These are phyloP conservation scores for Trametes coccinea DNA, from an alignment of 768 basidiomycete genomes.

Conservation along the genomic window DNA sequence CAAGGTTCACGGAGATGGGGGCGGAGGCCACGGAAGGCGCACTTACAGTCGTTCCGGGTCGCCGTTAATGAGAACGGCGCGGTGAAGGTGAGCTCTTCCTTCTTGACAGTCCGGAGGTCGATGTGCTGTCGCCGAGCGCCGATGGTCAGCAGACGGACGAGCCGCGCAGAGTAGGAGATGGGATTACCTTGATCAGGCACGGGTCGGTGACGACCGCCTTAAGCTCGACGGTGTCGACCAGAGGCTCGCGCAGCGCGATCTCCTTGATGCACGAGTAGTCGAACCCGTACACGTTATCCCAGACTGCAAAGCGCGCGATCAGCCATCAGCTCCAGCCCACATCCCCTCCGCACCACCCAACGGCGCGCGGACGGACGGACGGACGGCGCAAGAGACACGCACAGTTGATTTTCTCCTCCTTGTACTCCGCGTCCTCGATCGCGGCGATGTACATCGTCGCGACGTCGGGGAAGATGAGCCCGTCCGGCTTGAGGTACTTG, in stretches of 20 bases:
- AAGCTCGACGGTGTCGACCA: constrained; percentile 98
- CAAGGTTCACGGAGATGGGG: background rate
- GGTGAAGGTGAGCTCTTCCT: constrained; percentile 90
- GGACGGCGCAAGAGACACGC: constrained; percentile 36
- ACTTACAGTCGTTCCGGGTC: constrained; percentile 88
- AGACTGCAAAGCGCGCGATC: constrained; percentile 57
- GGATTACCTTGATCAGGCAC: constrained; percentile 74
- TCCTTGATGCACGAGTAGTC: constrained; percentile 99
- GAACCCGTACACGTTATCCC: constrained; percentile 99
- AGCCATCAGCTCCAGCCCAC: background rate
- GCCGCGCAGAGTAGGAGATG: background rate
- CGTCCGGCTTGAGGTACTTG: constrained; percentile 90
- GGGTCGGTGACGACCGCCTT: constrained; percentile 95
- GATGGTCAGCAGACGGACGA: background rate
- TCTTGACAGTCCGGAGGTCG: constrained; percentile 86
- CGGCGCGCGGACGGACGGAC: background rate
- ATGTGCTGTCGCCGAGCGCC: constrained; percentile 64
- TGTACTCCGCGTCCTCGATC: constrained; percentile 99
- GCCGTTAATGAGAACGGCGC: constrained; percentile 77
- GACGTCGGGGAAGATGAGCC: constrained; percentile 94
- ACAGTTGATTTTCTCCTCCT: constrained; percentile 99
- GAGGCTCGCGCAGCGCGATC: constrained; percentile 92
- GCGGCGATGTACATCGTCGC: constrained; percentile 92
- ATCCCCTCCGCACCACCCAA: background rate
- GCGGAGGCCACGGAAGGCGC: background rate